A percentile compares a stretch with the other conserved stretches of the same genome.
These are phyloP conservation scores for Barbarea vulgaris DNA, from an alignment of 345 rosid genomes.

Conservation along the genomic window DNA sequence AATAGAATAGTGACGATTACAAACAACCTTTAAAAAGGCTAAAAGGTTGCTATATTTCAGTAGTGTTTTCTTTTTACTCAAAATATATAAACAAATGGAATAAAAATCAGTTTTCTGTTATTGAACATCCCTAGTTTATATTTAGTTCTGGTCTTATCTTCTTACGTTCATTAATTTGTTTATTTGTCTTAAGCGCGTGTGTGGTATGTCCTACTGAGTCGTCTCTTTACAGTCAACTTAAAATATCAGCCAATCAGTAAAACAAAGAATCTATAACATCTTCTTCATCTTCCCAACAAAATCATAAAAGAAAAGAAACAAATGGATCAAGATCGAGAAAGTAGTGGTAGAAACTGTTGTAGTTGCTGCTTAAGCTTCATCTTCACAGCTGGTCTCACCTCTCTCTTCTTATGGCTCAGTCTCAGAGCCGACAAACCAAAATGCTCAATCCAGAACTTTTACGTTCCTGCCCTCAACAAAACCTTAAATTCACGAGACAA, in stretches of 20 bases:
- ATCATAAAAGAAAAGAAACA: not conserved
- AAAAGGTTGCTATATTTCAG: no score
- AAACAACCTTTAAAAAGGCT: no score
- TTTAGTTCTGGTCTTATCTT: not conserved
- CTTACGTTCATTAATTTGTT: not conserved
- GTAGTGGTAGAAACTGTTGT: slow-evolving; percentile 50
- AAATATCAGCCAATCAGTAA: slow-evolving; percentile 11
- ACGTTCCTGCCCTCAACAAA: slow-evolving; percentile 62
- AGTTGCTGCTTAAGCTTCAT: slow-evolving; percentile 60
- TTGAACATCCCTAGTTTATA: not conserved
- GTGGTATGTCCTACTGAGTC: not conserved
- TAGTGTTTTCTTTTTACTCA: not conserved
- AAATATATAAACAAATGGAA: not conserved
- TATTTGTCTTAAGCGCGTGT: not conserved
- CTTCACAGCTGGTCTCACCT: slow-evolving; percentile 60
- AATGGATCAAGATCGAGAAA: slow-evolving; percentile 18
- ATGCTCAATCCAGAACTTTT: slow-evolving; percentile 48
- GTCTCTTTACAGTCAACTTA: slow-evolving; percentile 8
- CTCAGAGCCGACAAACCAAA: slow-evolving; percentile 63
- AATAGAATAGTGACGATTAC: no score
- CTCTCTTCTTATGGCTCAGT: slow-evolving; percentile 77
- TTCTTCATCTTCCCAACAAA: slow-evolving; percentile 10
- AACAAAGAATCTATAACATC: slow-evolving; percentile 22
- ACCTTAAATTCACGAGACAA: slow-evolving; percentile 35
- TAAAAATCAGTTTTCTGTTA: slow-evolving; percentile 1